Conservation (phyloP, 768 basidiomycete genomes). For the Leccinum disarticulatum region DNA sequence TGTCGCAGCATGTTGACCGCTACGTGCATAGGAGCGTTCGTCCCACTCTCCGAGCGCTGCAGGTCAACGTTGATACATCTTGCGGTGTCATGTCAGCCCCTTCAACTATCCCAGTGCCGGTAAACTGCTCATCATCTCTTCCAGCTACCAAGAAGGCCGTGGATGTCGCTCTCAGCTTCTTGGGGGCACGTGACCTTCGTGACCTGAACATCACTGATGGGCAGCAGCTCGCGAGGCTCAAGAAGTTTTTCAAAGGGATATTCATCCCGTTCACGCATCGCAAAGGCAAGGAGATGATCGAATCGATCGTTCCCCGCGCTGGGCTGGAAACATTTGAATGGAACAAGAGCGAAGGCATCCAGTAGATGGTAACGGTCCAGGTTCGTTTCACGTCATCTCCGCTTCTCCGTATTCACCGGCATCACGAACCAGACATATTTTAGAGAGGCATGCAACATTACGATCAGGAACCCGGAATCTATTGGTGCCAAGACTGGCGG, state of each 20-base stretch:
- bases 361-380: conserved; percentile 36
- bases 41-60: conserved; percentile 38
- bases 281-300: conserved; percentile 34
- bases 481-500: conserved; percentile 39
- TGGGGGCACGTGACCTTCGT: conserved; percentile 27
- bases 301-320: conserved; percentile 36
- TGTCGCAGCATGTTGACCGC: background rate
- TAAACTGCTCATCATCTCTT: too few relatives aligned
- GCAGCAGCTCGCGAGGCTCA: conserved; percentile 34
- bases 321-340: conserved; percentile 42
- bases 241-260: conserved; percentile 39
- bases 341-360: conserved; percentile 24
- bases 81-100: conserved; percentile 43
- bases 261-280: conserved; percentile 33
- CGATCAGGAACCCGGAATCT: conserved; percentile 33
- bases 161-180: conserved; percentile 34
- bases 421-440: conserved; percentile 41
- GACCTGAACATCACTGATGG: conserved; percentile 29
- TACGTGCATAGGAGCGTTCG: conserved; percentile 42
- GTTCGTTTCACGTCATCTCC: conserved; percentile 29
- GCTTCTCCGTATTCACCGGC: background rate
- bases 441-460: conserved; percentile 33
- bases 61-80: conserved; percentile 49
- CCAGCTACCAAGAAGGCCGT: conserved; percentile 27
- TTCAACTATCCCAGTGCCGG: background rate